Conservation (phyloP, 2,329 filamentous ascomycete genomes). For the Tympanopsis confertula region DNA sequence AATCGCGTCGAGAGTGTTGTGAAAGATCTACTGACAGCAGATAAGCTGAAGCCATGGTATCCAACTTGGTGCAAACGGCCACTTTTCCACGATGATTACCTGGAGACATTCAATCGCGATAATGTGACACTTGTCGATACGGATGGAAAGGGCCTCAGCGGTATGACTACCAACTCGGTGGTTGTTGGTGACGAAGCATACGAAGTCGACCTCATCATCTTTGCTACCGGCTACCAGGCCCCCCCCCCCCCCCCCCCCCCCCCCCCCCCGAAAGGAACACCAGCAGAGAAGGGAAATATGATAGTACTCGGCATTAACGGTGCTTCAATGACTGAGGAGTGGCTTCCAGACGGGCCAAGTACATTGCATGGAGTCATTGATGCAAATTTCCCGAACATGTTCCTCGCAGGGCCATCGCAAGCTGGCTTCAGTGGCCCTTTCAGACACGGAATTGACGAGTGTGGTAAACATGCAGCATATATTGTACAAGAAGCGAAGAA, state of each 20-base stretch:
- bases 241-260: too few relatives aligned
- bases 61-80: slow-evolving; percentile 52
- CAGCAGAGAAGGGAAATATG: not conserved
- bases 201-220: slow-evolving; percentile 1
- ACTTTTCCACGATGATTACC: slow-evolving; percentile 47
- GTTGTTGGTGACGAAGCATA: slow-evolving; percentile 34
- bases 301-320: not conserved
- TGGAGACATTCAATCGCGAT: slow-evolving; percentile 42
- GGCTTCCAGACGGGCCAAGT: not conserved
- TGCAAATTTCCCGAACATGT: not conserved
- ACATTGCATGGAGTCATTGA: not conserved
- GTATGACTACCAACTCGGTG: slow-evolving; percentile 31
- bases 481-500: not conserved
- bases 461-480: not conserved
- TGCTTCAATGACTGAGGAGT: not conserved
- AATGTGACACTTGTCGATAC: slow-evolving; percentile 52
- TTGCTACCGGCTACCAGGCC: not conserved
- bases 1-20: slow-evolving; percentile 36
- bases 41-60: slow-evolving; percentile 46
- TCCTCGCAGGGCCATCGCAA: not conserved
- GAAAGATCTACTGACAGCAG: slow-evolving; percentile 35
- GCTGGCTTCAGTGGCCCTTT: not conserved
- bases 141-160: slow-evolving; percentile 34
- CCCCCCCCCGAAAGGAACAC: not conserved
- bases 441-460: not conserved